Evolutionary conservation across 2,329 filamentous ascomycete species (phyloP).

Genomic region (Didymella glomerata): DNA sequence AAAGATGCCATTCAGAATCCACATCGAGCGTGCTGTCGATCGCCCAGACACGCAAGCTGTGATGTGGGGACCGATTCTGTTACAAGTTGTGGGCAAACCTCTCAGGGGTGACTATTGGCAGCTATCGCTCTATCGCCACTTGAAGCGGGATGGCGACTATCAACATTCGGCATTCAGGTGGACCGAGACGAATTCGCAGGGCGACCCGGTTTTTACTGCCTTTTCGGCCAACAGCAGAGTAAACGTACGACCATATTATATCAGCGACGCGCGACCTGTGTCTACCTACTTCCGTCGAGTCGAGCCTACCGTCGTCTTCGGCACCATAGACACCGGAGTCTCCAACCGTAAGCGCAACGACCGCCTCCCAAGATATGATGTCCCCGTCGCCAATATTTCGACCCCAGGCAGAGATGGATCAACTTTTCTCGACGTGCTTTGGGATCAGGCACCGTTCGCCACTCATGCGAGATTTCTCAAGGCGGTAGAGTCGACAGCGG

Average conservation of each 20-base stretch:
- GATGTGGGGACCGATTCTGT: constrained; percentile 7
- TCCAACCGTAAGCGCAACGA: constrained; percentile 4
- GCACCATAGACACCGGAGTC: not conserved
- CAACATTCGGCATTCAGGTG: not conserved
- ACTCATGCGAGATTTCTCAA: constrained; percentile 1
- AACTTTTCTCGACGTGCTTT: constrained; percentile 5
- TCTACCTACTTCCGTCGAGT: constrained; percentile 9
- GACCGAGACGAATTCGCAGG: not conserved
- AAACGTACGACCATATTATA: constrained; percentile 2
- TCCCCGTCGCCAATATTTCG: constrained; percentile 1
- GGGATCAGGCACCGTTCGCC: constrained; percentile 9
- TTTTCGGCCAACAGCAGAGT: not conserved
- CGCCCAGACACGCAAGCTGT: constrained; percentile 9
- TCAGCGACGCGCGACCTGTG: constrained; percentile 5
- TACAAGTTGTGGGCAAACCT: constrained; percentile 1
- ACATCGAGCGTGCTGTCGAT: constrained; percentile 5
- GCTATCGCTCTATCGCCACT: not conserved
- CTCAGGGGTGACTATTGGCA: not conserved
- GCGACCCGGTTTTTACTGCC: constrained; percentile 2
- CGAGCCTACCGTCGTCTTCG: not conserved
- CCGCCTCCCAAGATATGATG: constrained; percentile 4
- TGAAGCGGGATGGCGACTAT: constrained; percentile 9
- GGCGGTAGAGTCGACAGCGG: not conserved
- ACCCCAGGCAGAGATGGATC: constrained; percentile 1
- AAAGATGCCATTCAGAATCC: constrained; percentile 5